Conservation (phyloP, 2,329 filamentous ascomycete genomes). For the Colletotrichum sp. region DNA sequence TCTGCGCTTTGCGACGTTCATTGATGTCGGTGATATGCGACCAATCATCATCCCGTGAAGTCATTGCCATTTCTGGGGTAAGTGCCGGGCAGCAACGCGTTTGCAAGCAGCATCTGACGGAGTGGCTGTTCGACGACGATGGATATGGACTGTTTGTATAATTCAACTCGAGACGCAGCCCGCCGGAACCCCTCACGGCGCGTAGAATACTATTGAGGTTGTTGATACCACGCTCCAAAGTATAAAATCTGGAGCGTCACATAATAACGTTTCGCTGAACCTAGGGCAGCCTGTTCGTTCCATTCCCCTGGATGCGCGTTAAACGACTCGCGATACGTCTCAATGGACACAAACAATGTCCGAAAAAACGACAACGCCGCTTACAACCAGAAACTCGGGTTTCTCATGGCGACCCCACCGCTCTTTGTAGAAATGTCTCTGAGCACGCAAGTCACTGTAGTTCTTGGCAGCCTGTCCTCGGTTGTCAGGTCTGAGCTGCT, state of each 20-base stretch:
- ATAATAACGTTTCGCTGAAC: neutral
- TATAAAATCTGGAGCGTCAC: neutral
- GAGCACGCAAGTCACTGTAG: neutral
- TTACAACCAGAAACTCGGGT: neutral
- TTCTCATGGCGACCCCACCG: neutral
- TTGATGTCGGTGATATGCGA: constrained; percentile 30
- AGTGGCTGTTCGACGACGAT: neutral
- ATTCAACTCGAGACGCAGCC: neutral
- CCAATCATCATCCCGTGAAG: constrained; percentile 31
- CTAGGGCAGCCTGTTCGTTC: neutral
- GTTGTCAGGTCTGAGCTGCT: neutral
- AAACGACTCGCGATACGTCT: neutral
- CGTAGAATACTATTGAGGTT: neutral
- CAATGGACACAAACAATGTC: neutral
- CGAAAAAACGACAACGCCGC: neutral
- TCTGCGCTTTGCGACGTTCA: constrained; percentile 16
- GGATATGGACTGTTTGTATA: neutral
- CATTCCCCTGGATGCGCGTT: neutral
- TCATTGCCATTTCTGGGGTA: neutral
- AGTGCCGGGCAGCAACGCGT: neutral
- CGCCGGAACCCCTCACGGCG: neutral
- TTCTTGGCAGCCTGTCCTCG: neutral
- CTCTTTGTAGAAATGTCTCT: neutral
- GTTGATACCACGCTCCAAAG: neutral
- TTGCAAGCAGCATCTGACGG: neutral